Evolutionary conservation across 768 basidiomycete genomes (phyloP).

Genomic region (Boletus vermiculosoides): DNA sequence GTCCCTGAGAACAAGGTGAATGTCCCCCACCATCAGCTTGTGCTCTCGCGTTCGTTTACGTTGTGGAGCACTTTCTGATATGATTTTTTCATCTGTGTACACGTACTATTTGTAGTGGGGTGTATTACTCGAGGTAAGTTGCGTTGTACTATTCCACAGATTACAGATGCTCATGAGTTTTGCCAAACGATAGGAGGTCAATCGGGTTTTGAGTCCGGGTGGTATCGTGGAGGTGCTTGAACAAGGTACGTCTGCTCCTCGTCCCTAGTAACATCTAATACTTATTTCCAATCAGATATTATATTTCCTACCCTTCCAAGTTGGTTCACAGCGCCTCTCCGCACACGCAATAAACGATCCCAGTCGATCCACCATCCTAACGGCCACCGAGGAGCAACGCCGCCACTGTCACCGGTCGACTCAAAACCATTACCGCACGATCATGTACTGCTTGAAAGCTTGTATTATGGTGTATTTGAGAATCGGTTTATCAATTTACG

Average conservation of each 20-base stretch:
- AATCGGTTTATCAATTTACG: constrained; percentile 69
- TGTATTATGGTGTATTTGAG: constrained; percentile 66
- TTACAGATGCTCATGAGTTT: constrained; percentile 1
- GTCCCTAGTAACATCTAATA: neutral
- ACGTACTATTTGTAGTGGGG: constrained; percentile 51
- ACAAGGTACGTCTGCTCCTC: constrained; percentile 49
- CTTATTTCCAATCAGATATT: constrained; percentile 48
- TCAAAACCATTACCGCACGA: constrained; percentile 51
- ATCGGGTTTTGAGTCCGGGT: constrained; percentile 65
- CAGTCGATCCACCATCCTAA: constrained; percentile 54
- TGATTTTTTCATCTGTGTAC: neutral
- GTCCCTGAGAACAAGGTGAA: constrained; percentile 74
- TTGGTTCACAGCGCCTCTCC: constrained; percentile 75
- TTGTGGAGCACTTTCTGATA: constrained; percentile 5
- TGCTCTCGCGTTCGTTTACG: neutral
- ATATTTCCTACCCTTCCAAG: constrained; percentile 73
- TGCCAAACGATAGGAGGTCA: constrained; percentile 56
- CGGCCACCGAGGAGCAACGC: constrained; percentile 34
- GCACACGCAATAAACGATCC: constrained; percentile 47
- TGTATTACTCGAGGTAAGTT: constrained; percentile 57
- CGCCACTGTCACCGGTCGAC: constrained; percentile 33
- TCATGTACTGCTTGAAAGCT: constrained; percentile 65
- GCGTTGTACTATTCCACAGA: neutral
- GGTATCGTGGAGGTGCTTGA: constrained; percentile 72
- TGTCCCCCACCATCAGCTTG: neutral